Base-by-base conservation (phyloP, 2,329 filamentous ascomycete genomes). In the Fusarium begoniae region DNA sequence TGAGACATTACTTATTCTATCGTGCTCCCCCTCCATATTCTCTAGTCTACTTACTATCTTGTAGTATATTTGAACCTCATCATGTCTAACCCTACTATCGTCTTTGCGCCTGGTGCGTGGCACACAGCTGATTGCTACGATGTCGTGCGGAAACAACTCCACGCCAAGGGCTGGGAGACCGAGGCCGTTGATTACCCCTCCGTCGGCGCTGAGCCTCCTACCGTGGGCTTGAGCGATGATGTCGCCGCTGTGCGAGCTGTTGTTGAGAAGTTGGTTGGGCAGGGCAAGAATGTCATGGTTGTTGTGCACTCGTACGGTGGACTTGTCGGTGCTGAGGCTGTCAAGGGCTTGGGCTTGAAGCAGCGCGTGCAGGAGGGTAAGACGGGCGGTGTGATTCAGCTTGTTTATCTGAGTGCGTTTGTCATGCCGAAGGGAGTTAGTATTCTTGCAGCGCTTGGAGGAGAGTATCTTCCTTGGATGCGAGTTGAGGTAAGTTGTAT, bases 241-340 rank as follows among this genome's bases (percentile, higher is more conserved):
- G 44, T 45, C 11, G 32, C 18, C 2, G 57, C 22, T 20, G 66
- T 69, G 14, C 56, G 64, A 13, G 12, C 40, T 7, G 44, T 20
- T 13, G 14, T 69, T 3, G 50, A 69, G 44, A 44, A n/a, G 5
- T 7, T 69, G 14, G 35, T 37, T 2, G 35, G 28, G 2, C 35
- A 69, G 12, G 66, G 57, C 6, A 69, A 69, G 35, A 41, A 63
- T 7, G 53, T 69, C 17, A 62, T 69, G 50, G 44, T 69, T 8
- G 57, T 69, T 14, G 64, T 56, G 4, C 66, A 69, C 35, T 69
- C 66, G 8, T 69, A 69, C 24, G 65, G 66, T 5, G 66, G 66
- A 0, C 44, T 69, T 10, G 66, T 69, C 10, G 65, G 64, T 1
- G 64, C 66, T n/a, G 32, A 53, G 20, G 57, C 56, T 15, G 44